Evolutionary conservation across 257 asterid species (phyloP).

Genomic region (Eucommia ulmoides): DNA sequence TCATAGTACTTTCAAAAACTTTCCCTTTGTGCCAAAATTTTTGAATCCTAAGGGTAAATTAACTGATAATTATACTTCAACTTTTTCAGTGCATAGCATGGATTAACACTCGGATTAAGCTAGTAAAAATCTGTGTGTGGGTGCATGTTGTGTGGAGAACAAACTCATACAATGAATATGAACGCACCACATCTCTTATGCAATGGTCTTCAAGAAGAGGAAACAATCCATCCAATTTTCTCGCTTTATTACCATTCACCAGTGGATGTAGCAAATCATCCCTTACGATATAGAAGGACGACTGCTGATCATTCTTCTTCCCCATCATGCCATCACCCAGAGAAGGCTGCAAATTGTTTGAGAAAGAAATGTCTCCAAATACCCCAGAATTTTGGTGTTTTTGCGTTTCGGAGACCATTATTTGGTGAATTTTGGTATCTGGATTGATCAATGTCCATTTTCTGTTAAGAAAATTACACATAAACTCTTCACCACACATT

Average conservation of each 20-base stretch:
- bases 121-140: no score
- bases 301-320: conserved; percentile 13
- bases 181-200: conserved; percentile 75
- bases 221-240: conserved; percentile 80
- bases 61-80: no score
- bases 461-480: conserved; percentile 41
- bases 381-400: conserved; percentile 11
- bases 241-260: conserved; percentile 85
- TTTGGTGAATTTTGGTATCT: conserved; percentile 52
- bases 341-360: conserved; percentile 27
- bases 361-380: conserved; percentile 21
- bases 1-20: no score
- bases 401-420: conserved; percentile 23
- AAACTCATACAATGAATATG: no score
- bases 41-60: no score
- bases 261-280: conserved; percentile 90
- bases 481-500: conserved; percentile 22
- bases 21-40: no score
- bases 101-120: no score
- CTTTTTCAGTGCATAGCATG: no score
- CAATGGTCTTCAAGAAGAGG: conserved; percentile 65
- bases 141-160: no score
- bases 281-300: conserved; percentile 70
- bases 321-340: conserved; percentile 27
- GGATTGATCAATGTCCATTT: conserved; percentile 74